phyloP scores from a whole-genome alignment of 352 stramenopile species.

The Aphanomyces stellatus region DNA sequence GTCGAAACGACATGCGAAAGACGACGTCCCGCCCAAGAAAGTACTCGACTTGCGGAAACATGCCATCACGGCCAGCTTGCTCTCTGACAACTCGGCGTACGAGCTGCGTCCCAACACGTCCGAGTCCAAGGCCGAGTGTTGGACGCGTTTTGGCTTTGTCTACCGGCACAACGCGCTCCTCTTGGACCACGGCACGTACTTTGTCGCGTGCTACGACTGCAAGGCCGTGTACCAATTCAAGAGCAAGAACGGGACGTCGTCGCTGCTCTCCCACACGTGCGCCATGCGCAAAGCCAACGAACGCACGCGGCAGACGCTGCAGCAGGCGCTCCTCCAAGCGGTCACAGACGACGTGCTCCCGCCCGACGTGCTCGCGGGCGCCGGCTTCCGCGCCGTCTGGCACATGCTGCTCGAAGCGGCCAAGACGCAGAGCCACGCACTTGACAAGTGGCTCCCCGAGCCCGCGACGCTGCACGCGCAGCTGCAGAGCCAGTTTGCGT shows the following conservation, averaged over 20 bases:
- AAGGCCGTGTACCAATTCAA: background rate
- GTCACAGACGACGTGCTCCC: background rate
- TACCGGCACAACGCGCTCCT: constrained; percentile 12
- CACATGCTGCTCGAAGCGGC: background rate
- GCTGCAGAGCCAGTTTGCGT: background rate
- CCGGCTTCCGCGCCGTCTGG: background rate
- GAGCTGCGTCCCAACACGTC: background rate
- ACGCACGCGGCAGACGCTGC: background rate
- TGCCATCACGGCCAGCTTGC: background rate
- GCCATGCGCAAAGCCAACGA: background rate
- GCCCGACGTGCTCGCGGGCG: background rate
- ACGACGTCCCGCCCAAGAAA: background rate
- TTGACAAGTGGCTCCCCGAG: background rate
- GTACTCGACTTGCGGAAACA: constrained; percentile 4
- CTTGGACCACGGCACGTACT: background rate
- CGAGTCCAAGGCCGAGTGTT: constrained; percentile 8
- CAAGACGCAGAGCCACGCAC: background rate
- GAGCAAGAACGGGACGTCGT: background rate
- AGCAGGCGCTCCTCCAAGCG: background rate
- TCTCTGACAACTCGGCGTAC: background rate
- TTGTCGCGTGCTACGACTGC: constrained; percentile 16
- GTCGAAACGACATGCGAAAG: background rate
- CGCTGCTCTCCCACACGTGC: background rate
- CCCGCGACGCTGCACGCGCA: background rate
- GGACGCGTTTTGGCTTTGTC: constrained; percentile 15